Evolutionary conservation across 257 asterid species (phyloP), one percentile per base, ranked within the genome.

Genomic region (Schizonepeta tenuifolia): DNA sequence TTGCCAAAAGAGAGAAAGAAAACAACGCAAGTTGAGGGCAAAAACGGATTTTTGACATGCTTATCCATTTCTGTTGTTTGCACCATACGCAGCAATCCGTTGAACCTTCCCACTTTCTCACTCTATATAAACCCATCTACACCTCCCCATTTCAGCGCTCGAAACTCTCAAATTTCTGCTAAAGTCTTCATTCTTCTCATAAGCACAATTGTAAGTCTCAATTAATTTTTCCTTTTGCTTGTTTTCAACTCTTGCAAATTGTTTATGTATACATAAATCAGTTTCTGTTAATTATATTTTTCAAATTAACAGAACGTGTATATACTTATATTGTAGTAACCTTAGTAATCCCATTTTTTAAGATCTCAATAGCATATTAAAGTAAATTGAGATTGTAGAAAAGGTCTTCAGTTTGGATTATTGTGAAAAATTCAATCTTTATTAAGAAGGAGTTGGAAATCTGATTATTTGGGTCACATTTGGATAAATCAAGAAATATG

Each of bases 121-220:
- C 3, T 77, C 83, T 87, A 85, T 89, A 85, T 77, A 87, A 46
- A 68, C 76, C 72, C 83, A 71, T 6, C 24, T 65, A 13, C 28
- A n/a, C 18, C 7, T 15, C n/a, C 21, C 60, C 26, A 3, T 61
- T 64, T 14, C 36, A 10, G 7, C 0, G 1, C 26, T 62, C 9
- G 5, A 47, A 56, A 61, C 8, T 7, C 38, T 24, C 20, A 33
- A 47, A 12, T 67, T 70, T 64, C 81, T 62, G 66, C 81, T 56
- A 71, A 41, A 11, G 26, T 56, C 2, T 41, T 1, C 35, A 22
- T 71, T 70, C 71, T 6, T 70, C 77, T 71, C 65, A n/a, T n/a
- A 67, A 24, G 18, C 68, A 2, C 14, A 66, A 10, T 78, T 77
- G 88, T 82, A 82, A 89, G 93, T 79, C 38, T 40, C 21, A 11